These are phyloP conservation scores for Fusarium coicis DNA, from an alignment of 2,329 filamentous ascomycete genomes.

Conservation along the genomic window DNA sequence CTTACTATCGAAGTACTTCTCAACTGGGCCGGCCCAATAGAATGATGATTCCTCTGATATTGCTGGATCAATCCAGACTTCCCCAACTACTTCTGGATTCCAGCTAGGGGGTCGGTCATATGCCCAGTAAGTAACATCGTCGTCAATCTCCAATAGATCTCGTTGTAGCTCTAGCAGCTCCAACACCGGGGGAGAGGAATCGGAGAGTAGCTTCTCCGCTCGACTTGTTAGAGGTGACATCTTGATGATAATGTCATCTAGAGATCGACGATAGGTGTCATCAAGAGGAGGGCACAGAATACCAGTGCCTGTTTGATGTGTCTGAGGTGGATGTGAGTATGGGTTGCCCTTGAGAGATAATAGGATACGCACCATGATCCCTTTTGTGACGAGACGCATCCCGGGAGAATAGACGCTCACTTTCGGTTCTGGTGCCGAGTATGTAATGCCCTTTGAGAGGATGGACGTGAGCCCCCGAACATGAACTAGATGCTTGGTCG, in stretches of 20 bases:
- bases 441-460: background rate
- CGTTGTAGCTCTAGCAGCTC: background rate
- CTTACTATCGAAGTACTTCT: constrained; percentile 14
- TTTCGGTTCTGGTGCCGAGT: background rate
- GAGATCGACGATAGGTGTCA: background rate
- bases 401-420: constrained; percentile 4
- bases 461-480: background rate
- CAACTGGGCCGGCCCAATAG: background rate
- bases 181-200: background rate
- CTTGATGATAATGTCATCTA: constrained; percentile 10
- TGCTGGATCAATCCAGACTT: background rate
- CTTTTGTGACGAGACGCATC: constrained; percentile 5
- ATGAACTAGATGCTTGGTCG: background rate
- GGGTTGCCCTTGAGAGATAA: fast-evolving
- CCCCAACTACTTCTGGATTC: background rate
- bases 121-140: constrained; percentile 5
- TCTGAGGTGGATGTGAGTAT: background rate
- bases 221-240: constrained; percentile 1
- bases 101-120: background rate
- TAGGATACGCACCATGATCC: background rate
- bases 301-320: background rate
- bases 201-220: background rate
- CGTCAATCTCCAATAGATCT: background rate
- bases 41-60: background rate
- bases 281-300: constrained; percentile 7